These are phyloP conservation scores for Alternaria burnsii DNA, from an alignment of 2,329 filamentous ascomycete genomes.

Conservation along the genomic window DNA sequence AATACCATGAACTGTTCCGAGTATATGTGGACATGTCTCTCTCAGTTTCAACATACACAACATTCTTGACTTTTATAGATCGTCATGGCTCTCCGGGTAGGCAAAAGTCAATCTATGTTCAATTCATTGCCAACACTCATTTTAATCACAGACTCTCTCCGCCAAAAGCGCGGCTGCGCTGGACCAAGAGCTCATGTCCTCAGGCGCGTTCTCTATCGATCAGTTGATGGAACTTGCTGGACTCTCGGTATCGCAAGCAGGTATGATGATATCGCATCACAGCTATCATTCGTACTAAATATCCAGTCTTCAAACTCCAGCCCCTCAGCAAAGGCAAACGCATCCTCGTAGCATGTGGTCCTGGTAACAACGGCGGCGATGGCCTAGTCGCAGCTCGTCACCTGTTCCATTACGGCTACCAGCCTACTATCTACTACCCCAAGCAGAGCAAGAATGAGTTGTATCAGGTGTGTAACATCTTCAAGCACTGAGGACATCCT, in stretches of 20 bases:
- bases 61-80: accelerated
- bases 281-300: neutral
- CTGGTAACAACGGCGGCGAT: slow-evolving; percentile 82
- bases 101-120: neutral
- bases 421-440: slow-evolving; percentile 88
- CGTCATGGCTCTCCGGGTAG: slow-evolving; percentile 29
- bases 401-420: slow-evolving; percentile 89
- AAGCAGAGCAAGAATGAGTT: slow-evolving; percentile 91
- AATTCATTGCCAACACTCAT: neutral
- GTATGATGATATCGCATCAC: slow-evolving; percentile 53
- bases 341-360: slow-evolving; percentile 89
- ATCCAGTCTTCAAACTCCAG: slow-evolving; percentile 79
- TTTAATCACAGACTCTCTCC: slow-evolving; percentile 73
- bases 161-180: slow-evolving; percentile 88
- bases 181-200: slow-evolving; percentile 93
- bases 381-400: slow-evolving; percentile 94
- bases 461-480: slow-evolving; percentile 70
- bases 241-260: slow-evolving; percentile 88
- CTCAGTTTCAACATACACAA: neutral
- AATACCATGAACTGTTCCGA: slow-evolving; percentile 10
- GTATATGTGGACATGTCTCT: neutral
- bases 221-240: slow-evolving; percentile 98
- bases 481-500: neutral
- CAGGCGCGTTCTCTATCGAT: slow-evolving; percentile 87
- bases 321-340: slow-evolving; percentile 74